Conservation (phyloP, 2,329 filamentous ascomycete species). For the Aquanectria penicillioides region DNA sequence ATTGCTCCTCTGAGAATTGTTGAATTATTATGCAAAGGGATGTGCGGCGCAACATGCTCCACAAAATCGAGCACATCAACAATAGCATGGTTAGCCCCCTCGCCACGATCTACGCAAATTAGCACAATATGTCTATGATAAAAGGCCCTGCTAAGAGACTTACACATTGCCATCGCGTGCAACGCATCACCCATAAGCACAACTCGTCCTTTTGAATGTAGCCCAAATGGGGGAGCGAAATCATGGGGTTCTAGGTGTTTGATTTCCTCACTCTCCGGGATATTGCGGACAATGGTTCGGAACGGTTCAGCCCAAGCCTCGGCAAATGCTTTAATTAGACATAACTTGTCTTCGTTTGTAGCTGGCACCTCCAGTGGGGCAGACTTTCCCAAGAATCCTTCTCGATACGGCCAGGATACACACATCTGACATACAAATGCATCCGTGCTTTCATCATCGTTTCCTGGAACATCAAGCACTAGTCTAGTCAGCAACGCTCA, state of each 20-base stretch:
- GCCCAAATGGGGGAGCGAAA: constrained; percentile 52
- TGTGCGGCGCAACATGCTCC: constrained; percentile 41
- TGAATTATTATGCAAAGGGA: not conserved
- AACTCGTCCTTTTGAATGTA: constrained; percentile 52
- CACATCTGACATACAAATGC: constrained; percentile 60
- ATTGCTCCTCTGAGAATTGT: constrained; percentile 41
- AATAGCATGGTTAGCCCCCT: constrained; percentile 67
- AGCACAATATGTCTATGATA: accelerated
- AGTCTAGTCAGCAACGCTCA: not conserved
- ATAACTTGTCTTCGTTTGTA: constrained; percentile 49
- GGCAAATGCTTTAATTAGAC: constrained; percentile 56
- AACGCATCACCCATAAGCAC: constrained; percentile 65
- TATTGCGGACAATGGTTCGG: constrained; percentile 49
- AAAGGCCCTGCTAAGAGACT: constrained; percentile 33
- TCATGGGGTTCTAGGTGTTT: constrained; percentile 60
- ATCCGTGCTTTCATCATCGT: constrained; percentile 45
- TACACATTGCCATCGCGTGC: constrained; percentile 70
- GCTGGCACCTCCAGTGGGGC: constrained; percentile 52
- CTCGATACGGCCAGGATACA: constrained; percentile 59
- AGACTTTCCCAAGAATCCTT: constrained; percentile 45
- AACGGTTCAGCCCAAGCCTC: constrained; percentile 62
- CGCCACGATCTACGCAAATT: constrained; percentile 58
- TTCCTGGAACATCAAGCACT: constrained; percentile 61
- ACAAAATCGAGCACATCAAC: constrained; percentile 59
- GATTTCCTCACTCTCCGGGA: constrained; percentile 54